Evolutionary conservation across 2,329 filamentous ascomycete genomes (phyloP).

Genomic region (Fusarium acutatum): DNA sequence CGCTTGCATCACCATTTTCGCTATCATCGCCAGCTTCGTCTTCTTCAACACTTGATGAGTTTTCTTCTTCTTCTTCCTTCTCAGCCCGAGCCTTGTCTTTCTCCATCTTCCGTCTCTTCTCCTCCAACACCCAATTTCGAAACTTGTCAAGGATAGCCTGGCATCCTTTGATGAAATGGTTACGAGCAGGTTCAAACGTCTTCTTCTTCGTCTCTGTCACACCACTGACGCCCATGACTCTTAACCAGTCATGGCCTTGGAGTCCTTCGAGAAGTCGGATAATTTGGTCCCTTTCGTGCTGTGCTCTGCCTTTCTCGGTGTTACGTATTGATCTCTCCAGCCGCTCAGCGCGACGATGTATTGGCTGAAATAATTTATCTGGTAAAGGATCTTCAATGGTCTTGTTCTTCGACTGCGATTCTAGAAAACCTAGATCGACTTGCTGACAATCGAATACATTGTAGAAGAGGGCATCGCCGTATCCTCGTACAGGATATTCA

Average conservation of each 20-base stretch:
- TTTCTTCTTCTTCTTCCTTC: constrained; percentile 46
- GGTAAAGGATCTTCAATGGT: constrained; percentile 63
- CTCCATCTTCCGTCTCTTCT: constrained; percentile 81
- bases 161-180: constrained; percentile 86
- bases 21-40: constrained; percentile 47
- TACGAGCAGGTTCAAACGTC: constrained; percentile 84
- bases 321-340: constrained; percentile 71
- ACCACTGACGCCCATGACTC: constrained; percentile 87
- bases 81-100: constrained; percentile 67
- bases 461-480: constrained; percentile 64
- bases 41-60: constrained; percentile 35
- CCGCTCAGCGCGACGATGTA: constrained; percentile 67
- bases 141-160: constrained; percentile 87
- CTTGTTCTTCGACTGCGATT: constrained; percentile 55
- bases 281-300: constrained; percentile 73
- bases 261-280: constrained; percentile 79
- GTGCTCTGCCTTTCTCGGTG: constrained; percentile 69
- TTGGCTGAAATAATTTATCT: constrained; percentile 61
- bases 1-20: constrained; percentile 67
- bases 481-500: constrained; percentile 58
- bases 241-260: constrained; percentile 91
- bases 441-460: constrained; percentile 65
- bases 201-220: constrained; percentile 87
- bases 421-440: constrained; percentile 64
- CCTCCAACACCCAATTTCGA: constrained; percentile 84